phyloP scores from a whole-genome alignment of 1,139 yeast genomes.

The Yamadazyma spencermartinsiae region DNA sequence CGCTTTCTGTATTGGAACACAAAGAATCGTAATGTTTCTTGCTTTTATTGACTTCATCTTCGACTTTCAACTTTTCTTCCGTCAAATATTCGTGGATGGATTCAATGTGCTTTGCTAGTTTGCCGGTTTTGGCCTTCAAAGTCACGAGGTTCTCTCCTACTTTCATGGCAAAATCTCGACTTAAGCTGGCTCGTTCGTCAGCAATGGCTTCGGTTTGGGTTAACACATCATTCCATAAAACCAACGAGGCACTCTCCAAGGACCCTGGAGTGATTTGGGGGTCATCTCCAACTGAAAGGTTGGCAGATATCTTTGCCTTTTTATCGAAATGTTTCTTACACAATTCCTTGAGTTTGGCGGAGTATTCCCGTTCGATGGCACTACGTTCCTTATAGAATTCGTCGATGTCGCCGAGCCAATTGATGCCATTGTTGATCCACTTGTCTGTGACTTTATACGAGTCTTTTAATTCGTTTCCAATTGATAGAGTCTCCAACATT shows the following conservation, averaged over 20 bases:
- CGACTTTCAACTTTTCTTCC: slow-evolving; percentile 57
- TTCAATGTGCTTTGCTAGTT: slow-evolving; percentile 56
- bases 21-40: slow-evolving; percentile 76
- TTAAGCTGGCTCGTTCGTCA: slow-evolving; percentile 60
- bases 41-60: slow-evolving; percentile 66
- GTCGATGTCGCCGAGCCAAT: slow-evolving; percentile 78
- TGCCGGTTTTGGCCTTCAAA: slow-evolving; percentile 54
- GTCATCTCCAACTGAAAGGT: slow-evolving; percentile 83
- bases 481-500: slow-evolving; percentile 26
- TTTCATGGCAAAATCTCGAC: slow-evolving; percentile 61
- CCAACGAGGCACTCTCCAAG: slow-evolving; percentile 85
- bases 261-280: slow-evolving; percentile 96
- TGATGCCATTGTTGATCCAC: slow-evolving; percentile 74
- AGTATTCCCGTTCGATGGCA: slow-evolving; percentile 77
- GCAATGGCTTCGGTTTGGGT: slow-evolving; percentile 84
- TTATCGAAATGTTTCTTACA: slow-evolving; percentile 72
- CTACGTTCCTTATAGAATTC: slow-evolving; percentile 84
- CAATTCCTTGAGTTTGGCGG: slow-evolving; percentile 63
- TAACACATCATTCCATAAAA: slow-evolving; percentile 90
- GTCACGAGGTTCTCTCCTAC: slow-evolving; percentile 63
- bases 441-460: slow-evolving; percentile 72
- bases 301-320: slow-evolving; percentile 68
- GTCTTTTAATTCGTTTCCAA: slow-evolving; percentile 77
- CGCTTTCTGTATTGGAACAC: slow-evolving; percentile 78
- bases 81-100: slow-evolving; percentile 59